Evolutionary conservation across 2,329 filamentous ascomycete genomes (phyloP).

Genomic region (Penicillium sp.): DNA sequence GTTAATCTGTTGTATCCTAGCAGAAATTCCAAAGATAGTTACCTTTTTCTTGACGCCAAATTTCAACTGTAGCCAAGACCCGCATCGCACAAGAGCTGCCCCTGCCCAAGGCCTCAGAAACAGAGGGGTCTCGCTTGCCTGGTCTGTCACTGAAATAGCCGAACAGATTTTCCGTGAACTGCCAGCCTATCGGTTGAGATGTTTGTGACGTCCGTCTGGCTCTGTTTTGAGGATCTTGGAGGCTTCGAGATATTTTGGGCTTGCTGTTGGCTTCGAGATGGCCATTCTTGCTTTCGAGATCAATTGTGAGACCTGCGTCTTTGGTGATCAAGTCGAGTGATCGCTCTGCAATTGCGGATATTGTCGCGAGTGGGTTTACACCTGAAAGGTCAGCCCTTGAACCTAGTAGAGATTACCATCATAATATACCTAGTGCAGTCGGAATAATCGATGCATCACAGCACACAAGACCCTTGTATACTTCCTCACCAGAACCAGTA

Average conservation of each 20-base stretch:
- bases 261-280: background rate
- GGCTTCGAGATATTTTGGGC: background rate
- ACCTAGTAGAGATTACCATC: background rate
- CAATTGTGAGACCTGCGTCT: background rate
- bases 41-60: background rate
- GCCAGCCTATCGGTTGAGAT: background rate
- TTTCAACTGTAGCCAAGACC: background rate
- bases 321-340: background rate
- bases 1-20: background rate
- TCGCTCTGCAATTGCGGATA: background rate
- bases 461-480: background rate
- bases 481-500: background rate
- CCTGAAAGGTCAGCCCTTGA: background rate
- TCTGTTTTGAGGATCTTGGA: background rate
- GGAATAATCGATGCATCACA: background rate
- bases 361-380: background rate
- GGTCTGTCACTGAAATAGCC: background rate
- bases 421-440: background rate
- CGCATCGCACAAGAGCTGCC: background rate
- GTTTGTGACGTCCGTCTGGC: background rate
- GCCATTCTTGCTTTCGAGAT: background rate
- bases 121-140: background rate
- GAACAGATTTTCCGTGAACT: background rate
- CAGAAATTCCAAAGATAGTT: background rate
- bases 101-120: background rate